A percentile compares a stretch with the other conserved stretches of the same genome.
Evolutionary conservation across 2,329 filamentous ascomycete genomes (phyloP).

Genomic region (Cercospora sojina): DNA sequence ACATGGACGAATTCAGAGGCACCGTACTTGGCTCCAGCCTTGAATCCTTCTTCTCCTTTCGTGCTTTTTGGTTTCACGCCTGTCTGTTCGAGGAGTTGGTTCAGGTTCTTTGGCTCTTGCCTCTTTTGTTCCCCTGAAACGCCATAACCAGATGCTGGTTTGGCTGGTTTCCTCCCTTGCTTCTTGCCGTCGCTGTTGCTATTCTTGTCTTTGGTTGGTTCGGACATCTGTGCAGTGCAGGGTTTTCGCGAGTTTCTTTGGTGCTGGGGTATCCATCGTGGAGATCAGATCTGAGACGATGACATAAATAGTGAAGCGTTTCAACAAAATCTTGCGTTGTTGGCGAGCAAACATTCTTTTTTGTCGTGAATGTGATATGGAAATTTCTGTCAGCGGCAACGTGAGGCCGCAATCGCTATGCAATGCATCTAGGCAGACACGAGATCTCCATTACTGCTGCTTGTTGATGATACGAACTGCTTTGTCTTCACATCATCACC

Average conservation of each 20-base stretch:
- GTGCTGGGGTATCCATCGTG: background rate
- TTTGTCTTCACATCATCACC: background rate
- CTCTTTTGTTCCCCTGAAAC: background rate
- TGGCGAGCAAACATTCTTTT: background rate
- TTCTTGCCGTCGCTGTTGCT: background rate
- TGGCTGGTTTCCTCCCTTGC: background rate
- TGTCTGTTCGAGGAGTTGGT: background rate
- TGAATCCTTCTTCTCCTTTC: background rate
- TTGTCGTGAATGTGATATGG: background rate
- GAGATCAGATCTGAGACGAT: background rate
- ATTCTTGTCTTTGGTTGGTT: conserved; percentile 1
- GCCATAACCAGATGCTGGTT: background rate
- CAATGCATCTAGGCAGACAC: background rate
- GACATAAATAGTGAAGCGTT: background rate
- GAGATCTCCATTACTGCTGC: background rate
- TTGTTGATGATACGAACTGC: background rate
- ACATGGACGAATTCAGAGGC: conserved; percentile 17
- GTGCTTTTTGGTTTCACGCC: background rate
- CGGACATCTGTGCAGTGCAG: background rate
- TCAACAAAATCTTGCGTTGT: background rate
- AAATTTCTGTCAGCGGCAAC: background rate
- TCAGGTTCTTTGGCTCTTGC: background rate
- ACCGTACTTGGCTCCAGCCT: background rate
- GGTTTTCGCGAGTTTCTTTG: too few relatives aligned
- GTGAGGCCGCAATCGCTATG: background rate